Base-by-base conservation (phyloP, 202 grass and related monocot species). In the Saccharum hybrid region DNA sequence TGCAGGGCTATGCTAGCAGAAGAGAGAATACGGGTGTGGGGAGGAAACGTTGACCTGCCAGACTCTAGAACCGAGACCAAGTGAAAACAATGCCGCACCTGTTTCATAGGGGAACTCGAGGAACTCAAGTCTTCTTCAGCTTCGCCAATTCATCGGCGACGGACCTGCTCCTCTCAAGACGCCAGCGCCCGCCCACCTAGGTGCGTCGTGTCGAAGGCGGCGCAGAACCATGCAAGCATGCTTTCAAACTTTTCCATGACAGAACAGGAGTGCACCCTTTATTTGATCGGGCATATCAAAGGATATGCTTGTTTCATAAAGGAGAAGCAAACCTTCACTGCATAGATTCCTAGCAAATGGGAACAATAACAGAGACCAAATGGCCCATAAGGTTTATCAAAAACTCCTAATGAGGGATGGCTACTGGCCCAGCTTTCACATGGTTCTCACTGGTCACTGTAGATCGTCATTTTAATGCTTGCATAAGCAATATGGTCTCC, bases 241-340 rank as follows among this genome's bases (percentile, higher is more conserved):
- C 7, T 62, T 48, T 8, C 8, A 56, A 63, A 78, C 54, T 46
- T 72, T 22, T 45, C 36, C 22, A 71, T 45, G 15, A 61, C 18
- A 26, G 23, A 61, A 31, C 51, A 71, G 1, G 16, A 81, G 49
- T 28, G 26, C 19, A 57, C 43, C 26, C 60, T 2, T 71, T 7
- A 62, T 19, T 78, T 6, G 30, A 14, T 70, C 18, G 19, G 1
- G 26, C 72, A 54, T 37, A 19, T 57, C 72, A 59, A 59, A 60
- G 54, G 66, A 79, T 74, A 74, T 31, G 59, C 43, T 66, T 72
- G 68, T 63, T 49, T 67, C 76, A 43, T 0, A 66, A 67, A 74
- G 21, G 59, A 56, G 16, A 73, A 86, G 22, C 60, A 86, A 86
- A 80, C 46, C 8, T 23, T 65, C 22, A 31, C 23, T 34, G 10